Percentiles rank a stretch among this genome's conserved stretches.
Evolutionary conservation across 441 rosid species (phyloP).

Genomic region (Lagerstroemia fauriei): DNA sequence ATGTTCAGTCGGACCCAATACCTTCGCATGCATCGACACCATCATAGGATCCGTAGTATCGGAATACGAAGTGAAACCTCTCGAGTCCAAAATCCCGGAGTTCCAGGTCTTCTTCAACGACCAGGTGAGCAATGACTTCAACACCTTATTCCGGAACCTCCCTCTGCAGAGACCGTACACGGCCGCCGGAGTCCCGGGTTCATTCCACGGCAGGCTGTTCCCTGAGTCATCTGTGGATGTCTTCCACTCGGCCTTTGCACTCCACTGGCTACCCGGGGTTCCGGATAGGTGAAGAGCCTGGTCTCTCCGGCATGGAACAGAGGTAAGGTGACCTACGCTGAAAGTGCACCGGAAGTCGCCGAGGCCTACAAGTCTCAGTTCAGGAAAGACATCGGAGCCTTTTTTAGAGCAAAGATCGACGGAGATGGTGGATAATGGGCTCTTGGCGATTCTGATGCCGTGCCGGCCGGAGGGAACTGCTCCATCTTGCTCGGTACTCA

Average conservation of each 20-base stretch:
- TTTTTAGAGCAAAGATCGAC: neutral
- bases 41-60: constrained; percentile 13
- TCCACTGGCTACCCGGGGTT: constrained; percentile 4
- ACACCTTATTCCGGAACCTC: constrained; percentile 28
- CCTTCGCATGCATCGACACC: constrained; percentile 14
- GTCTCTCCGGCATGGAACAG: constrained; percentile 18
- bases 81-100: neutral
- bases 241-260: constrained; percentile 4
- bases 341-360: neutral
- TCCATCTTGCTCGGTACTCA: neutral
- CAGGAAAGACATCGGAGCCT: neutral
- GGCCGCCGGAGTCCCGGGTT: constrained; percentile 27
- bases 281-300: constrained; percentile 12
- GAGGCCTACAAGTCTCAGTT: constrained; percentile 4
- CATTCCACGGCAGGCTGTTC: constrained; percentile 17
- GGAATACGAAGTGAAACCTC: neutral
- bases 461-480: constrained; percentile 8
- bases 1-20: constrained; percentile 31
- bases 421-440: neutral
- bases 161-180: constrained; percentile 3
- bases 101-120: constrained; percentile 34
- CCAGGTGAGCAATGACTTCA: constrained; percentile 29
- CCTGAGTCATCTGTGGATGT: constrained; percentile 5
- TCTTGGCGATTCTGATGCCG: neutral
- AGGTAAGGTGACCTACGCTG: constrained; percentile 7